phyloP scores from a whole-genome alignment of 2,329 filamentous ascomycete species.

The Myriosclerotinia duriaeana region DNA sequence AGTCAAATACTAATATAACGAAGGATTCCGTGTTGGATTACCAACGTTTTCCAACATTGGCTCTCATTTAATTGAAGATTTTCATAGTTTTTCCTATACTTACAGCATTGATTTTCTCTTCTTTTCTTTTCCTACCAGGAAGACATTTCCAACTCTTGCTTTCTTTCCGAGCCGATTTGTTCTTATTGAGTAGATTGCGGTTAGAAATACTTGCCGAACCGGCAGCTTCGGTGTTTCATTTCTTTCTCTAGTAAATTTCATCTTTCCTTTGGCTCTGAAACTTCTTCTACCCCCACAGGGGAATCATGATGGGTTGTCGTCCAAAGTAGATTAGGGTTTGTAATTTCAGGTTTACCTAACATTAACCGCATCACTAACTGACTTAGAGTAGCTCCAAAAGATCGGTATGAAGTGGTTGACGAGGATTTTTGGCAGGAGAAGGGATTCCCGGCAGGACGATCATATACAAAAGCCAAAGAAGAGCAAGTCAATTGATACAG shows the following conservation, averaged over 20 bases:
- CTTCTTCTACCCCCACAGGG: too few species aligned
- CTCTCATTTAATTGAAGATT: neutral
- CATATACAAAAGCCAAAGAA: neutral
- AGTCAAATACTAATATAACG: conserved; percentile 2
- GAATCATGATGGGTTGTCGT: neutral
- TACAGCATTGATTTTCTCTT: neutral
- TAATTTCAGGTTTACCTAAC: neutral
- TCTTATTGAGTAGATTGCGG: neutral
- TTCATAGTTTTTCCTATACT: neutral
- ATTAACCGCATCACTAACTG: neutral
- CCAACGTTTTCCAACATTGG: neutral
- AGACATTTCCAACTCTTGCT: neutral
- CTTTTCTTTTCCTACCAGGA: neutral
- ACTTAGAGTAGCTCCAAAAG: neutral
- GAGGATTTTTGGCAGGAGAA: neutral
- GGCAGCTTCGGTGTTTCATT: neutral
- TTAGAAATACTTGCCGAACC: neutral
- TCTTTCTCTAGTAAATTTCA: neutral
- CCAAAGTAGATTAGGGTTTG: conserved; percentile 6
- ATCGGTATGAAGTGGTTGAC: conserved; percentile 3
- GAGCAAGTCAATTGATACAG: neutral
- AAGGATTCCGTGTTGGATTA: conserved; percentile 10
- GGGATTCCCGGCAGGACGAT: neutral
- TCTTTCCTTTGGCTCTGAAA: neutral
- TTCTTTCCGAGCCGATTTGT: neutral